phyloP scores from a whole-genome alignment of 345 rosid genomes.

The Euphorbia lathyris region DNA sequence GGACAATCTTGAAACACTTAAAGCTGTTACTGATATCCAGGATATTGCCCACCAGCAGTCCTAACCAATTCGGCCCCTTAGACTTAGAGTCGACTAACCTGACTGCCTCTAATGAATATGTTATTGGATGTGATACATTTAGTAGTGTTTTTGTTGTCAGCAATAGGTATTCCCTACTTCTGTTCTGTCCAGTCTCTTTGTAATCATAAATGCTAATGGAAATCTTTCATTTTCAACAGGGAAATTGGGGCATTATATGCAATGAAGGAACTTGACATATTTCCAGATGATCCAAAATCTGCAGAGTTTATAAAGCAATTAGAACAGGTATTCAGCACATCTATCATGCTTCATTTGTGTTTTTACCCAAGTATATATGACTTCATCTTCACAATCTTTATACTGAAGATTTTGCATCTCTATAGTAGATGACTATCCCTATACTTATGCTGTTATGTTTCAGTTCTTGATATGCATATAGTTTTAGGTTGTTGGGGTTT shows the following conservation, averaged over 20 bases:
- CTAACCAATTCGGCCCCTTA: no score
- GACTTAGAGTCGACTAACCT: no score
- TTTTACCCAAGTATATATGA: no score
- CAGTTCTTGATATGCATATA: background rate
- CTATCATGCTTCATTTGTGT: background rate
- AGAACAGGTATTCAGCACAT: constrained; percentile 56
- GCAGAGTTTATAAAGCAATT: constrained; percentile 79
- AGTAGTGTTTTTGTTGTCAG: constrained; percentile 94
- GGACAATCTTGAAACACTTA: no score
- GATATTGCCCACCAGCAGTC: no score
- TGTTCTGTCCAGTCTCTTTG: constrained; percentile 14
- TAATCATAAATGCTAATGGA: constrained; percentile 17
- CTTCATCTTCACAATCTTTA: no score
- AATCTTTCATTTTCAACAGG: constrained; percentile 39
- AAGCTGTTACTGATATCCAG: no score
- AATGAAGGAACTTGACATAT: constrained; percentile 91
- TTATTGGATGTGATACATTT: constrained; percentile 97
- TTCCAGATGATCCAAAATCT: constrained; percentile 91
- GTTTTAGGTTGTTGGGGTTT: background rate
- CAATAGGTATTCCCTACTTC: constrained; percentile 48
- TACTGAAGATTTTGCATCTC: no score
- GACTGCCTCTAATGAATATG: no score
- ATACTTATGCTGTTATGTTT: no score
- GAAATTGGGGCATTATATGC: constrained; percentile 97
- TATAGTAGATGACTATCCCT: no score